A percentile compares a stretch with the other conserved stretches of the same genome.
Evolutionary conservation across 2,329 filamentous ascomycete genomes (phyloP).

Genomic region (Aureobasidium sp.): DNA sequence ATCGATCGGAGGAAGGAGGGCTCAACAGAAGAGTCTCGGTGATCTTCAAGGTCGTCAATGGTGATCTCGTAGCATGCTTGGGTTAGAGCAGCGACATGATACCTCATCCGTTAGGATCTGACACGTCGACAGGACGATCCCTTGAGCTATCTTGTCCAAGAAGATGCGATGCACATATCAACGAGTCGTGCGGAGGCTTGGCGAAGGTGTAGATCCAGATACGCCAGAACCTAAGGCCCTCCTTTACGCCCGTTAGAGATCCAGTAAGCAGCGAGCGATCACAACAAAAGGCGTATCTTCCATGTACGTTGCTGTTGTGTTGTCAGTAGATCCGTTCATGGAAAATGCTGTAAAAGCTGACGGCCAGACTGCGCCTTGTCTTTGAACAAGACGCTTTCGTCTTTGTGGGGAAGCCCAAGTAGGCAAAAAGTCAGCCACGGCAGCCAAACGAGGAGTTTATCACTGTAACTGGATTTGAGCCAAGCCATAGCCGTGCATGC

Average conservation of each 20-base stretch:
- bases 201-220: background rate
- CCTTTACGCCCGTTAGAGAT: background rate
- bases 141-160: background rate
- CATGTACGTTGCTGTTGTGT: background rate
- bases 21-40: background rate
- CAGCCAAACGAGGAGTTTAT: background rate
- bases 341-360: background rate
- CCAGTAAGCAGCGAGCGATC: background rate
- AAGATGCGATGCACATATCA: background rate
- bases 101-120: background rate
- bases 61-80: background rate
- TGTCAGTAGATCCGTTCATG: background rate
- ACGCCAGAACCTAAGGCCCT: background rate
- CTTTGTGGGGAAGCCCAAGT: background rate
- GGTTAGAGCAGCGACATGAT: background rate
- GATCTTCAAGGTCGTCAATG: background rate
- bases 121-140: background rate
- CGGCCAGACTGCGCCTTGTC: constrained; percentile 9
- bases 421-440: constrained; percentile 8
- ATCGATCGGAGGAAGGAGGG: background rate
- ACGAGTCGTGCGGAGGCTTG: background rate
- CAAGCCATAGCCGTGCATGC: constrained; percentile 1
- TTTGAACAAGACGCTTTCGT: constrained; percentile 1
- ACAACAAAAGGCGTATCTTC: background rate
- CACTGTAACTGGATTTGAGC: background rate